Evolutionary conservation across 345 rosid genomes (phyloP).

Genomic region (Citrus mangshanensis): DNA sequence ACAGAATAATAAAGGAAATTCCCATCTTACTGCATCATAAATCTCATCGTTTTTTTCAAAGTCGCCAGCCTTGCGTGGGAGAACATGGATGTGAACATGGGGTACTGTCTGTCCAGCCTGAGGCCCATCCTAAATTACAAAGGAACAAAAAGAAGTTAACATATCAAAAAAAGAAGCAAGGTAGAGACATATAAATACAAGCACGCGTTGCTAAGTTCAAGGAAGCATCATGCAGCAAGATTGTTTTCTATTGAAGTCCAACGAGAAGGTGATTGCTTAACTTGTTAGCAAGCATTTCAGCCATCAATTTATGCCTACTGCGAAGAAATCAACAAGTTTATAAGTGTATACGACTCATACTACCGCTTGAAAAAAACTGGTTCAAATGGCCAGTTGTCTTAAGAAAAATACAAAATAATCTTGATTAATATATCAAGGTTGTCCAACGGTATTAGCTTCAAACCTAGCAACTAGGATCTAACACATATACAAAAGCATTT

Average conservation of each 20-base stretch:
- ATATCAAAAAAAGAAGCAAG: not conserved
- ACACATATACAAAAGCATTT: not conserved
- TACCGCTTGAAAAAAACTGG: not conserved
- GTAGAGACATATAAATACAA: too few relatives aligned
- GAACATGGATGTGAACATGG: slow-evolving; percentile 86
- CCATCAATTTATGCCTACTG: not conserved
- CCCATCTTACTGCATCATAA: slow-evolving; percentile 69
- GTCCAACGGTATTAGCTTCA: not conserved
- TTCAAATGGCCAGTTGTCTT: not conserved
- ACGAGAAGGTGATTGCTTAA: not conserved
- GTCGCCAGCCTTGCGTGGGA: slow-evolving; percentile 81
- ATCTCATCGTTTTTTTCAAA: slow-evolving; percentile 90
- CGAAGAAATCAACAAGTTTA: not conserved
- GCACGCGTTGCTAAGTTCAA: too few relatives aligned
- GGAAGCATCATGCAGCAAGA: too few relatives aligned
- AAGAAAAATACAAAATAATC: not conserved
- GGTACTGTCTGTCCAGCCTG: slow-evolving; percentile 90
- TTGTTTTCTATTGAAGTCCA: not conserved
- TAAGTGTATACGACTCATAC: not conserved
- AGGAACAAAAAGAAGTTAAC: not conserved
- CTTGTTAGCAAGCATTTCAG: not conserved
- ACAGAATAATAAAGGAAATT: not conserved
- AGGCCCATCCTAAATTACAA: slow-evolving; percentile 72
- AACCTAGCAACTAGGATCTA: not conserved
- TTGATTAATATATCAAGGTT: not conserved